phyloP scores from a whole-genome alignment of 1,284 basidiomycete genomes.

The Chiua sp. region DNA sequence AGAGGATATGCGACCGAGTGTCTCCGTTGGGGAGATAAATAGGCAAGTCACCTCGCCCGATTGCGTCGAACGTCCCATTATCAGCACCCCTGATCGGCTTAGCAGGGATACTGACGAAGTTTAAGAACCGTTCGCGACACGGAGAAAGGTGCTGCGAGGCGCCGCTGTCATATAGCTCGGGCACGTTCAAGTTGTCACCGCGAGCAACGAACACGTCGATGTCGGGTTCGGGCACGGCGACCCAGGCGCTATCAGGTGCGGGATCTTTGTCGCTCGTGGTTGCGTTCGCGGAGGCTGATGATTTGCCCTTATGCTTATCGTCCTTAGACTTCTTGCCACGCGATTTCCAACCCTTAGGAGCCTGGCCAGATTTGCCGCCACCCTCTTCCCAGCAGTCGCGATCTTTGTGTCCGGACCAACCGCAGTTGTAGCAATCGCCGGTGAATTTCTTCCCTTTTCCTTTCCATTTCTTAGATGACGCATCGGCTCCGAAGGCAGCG shows the following conservation, averaged over 20 bases:
- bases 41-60: conserved; percentile 40
- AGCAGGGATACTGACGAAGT: no score
- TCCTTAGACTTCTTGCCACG: conserved; percentile 15
- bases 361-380: conserved; percentile 5
- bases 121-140: no score
- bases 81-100: conserved; percentile 13
- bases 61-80: conserved; percentile 39
- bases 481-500: background rate
- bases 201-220: no score
- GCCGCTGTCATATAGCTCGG: no score
- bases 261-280: conserved; percentile 9
- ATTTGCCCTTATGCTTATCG: no score
- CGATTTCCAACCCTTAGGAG: conserved; percentile 4
- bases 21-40: conserved; percentile 44
- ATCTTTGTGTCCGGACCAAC: conserved; percentile 1
- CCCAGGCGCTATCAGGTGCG: conserved; percentile 39
- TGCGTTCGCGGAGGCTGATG: conserved; percentile 40
- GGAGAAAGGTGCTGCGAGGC: no score
- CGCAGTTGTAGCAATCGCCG: conserved; percentile 7
- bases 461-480: background rate
- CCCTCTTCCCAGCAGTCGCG: conserved; percentile 15
- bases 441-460: background rate
- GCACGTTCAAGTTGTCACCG: no score
- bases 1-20: conserved; percentile 27
- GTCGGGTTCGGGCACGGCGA: conserved; percentile 31